phyloP scores from a whole-genome alignment of 1,284 basidiomycete genomes.

The Papiliotrema fonsecae region DNA sequence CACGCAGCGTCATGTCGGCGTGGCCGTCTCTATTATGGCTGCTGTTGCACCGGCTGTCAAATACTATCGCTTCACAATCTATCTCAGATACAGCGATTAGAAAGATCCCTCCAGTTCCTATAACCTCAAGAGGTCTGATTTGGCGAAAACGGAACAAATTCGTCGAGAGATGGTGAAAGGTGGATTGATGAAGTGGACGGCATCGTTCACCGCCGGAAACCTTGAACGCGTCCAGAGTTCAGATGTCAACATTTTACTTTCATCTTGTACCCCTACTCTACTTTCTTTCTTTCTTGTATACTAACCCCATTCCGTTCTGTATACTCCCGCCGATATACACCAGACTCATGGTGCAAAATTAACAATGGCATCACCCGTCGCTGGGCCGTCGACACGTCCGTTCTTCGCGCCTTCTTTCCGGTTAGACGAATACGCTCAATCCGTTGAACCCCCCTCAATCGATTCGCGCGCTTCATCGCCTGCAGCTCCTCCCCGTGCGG shows the following conservation, averaged over 20 bases:
- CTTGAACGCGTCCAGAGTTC: slow-evolving; percentile 1
- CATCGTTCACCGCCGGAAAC: no score
- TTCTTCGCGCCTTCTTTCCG: neutral
- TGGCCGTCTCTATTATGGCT: no score
- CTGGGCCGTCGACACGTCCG: neutral
- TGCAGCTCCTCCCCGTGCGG: neutral
- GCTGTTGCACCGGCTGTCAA: no score
- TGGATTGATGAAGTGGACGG: no score
- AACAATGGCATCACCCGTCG: neutral
- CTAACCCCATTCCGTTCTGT: neutral
- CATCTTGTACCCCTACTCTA: neutral
- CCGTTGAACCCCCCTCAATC: neutral
- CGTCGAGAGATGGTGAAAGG: no score
- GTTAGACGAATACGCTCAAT: neutral
- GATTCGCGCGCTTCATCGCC: neutral
- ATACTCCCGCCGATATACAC: neutral
- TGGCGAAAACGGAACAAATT: no score
- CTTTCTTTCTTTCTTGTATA: neutral
- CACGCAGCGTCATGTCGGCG: no score
- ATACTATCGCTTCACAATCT: no score
- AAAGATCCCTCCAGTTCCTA: no score
- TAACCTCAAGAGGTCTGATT: no score
- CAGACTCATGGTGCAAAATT: neutral
- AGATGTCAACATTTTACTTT: neutral
- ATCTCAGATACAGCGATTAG: no score